Evolutionary conservation across 257 asterid genomes (phyloP).

Genomic region (Mitragyna speciosa): DNA sequence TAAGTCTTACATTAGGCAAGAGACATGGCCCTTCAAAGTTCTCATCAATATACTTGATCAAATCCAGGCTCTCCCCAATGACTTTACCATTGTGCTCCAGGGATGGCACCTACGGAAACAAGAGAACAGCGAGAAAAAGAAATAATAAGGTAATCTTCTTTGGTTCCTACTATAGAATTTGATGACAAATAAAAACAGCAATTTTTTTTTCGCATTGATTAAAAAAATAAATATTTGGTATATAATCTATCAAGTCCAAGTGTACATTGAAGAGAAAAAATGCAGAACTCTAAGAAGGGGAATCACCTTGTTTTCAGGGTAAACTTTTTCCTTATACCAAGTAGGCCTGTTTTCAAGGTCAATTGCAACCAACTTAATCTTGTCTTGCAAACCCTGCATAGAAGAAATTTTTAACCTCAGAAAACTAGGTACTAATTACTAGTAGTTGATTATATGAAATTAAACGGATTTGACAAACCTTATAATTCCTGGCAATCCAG

Average conservation of each 20-base stretch:
- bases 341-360: constrained; percentile 54
- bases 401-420: background rate
- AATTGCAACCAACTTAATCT: constrained; percentile 51
- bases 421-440: background rate
- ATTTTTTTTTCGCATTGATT: too few relatives aligned
- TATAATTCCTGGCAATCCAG: constrained; percentile 70
- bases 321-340: constrained; percentile 65
- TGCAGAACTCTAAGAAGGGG: background rate
- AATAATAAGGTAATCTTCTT: too few relatives aligned
- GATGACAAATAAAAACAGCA: too few relatives aligned
- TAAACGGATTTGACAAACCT: constrained; percentile 34
- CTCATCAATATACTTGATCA: constrained; percentile 47
- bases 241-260: too few relatives aligned
- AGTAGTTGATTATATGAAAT: background rate
- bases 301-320: constrained; percentile 54
- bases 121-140: background rate
- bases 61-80: constrained; percentile 59
- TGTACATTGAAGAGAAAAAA: background rate
- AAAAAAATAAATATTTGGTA: too few relatives aligned
- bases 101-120: constrained; percentile 48
- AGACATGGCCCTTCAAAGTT: constrained; percentile 60
- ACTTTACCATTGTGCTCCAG: constrained; percentile 59
- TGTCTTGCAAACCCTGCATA: constrained; percentile 52
- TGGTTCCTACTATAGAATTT: too few relatives aligned
- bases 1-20: constrained; percentile 40